Conservation (phyloP, 768 basidiomycete species). For the Gautieria morchelliformis region DNA sequence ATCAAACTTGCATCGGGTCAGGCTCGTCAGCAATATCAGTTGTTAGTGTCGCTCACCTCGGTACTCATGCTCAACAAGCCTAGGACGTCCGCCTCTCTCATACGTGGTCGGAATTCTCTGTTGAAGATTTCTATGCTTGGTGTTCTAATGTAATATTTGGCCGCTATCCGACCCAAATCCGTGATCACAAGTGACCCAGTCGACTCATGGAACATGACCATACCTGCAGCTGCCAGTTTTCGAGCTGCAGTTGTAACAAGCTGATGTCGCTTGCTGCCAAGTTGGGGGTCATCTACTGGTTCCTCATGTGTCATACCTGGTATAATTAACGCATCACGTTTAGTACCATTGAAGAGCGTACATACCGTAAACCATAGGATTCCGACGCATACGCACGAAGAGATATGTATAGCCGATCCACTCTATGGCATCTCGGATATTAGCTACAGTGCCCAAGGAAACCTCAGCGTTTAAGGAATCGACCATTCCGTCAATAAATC, state of each 20-base stretch:
- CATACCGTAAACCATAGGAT: slow-evolving; percentile 78
- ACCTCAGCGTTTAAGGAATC: slow-evolving; percentile 96
- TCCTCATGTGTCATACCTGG: slow-evolving; percentile 69
- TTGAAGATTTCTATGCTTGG: slow-evolving; percentile 84
- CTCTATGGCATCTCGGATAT: slow-evolving; percentile 72
- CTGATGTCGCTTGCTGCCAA: slow-evolving; percentile 59
- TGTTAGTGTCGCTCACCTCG: slow-evolving; percentile 45
- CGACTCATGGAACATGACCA: slow-evolving; percentile 68
- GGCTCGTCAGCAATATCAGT: not conserved
- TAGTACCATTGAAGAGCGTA: not conserved
- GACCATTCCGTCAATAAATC: slow-evolving; percentile 74
- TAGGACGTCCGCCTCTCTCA: slow-evolving; percentile 91
- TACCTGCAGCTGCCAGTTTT: slow-evolving; percentile 56
- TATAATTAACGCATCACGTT: slow-evolving; percentile 7
- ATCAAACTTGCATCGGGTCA: slow-evolving; percentile 52
- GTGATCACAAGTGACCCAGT: slow-evolving; percentile 59
- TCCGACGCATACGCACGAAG: slow-evolving; percentile 89
- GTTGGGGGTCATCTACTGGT: slow-evolving; percentile 57
- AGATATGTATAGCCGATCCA: slow-evolving; percentile 98
- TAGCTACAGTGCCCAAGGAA: slow-evolving; percentile 87
- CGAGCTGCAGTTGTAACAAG: slow-evolving; percentile 59
- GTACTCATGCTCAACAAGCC: slow-evolving; percentile 81
- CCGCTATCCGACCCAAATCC: slow-evolving; percentile 93
- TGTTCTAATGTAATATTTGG: slow-evolving; percentile 90
- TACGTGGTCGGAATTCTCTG: slow-evolving; percentile 59